Evolutionary conservation across 805 yeast genomes (phyloP), one percentile per base, ranked within the genome.

Genomic region (Wickerhamomyces bovis): DNA sequence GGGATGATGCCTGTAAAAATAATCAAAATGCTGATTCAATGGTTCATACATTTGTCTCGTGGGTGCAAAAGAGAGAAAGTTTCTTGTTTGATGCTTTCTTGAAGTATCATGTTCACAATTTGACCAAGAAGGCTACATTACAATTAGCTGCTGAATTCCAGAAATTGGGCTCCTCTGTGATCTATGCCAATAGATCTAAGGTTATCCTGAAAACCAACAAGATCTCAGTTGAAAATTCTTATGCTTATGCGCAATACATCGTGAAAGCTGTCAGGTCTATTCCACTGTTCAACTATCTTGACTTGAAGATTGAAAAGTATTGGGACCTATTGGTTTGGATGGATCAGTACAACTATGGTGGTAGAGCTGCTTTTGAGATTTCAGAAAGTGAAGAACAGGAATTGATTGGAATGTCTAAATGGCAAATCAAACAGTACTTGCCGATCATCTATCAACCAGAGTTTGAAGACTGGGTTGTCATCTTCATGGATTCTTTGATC

Each of bases 251-350:
- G 16, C 89, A 88, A 54, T 89, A 89, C 60, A 71, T 88, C 39
- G 74, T 86, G 23, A 83, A 85, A 53, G 81, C 95, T 2, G 80
- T 88, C 3, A 72, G 96, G 57, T 73, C 89, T 0, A 85, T 82
- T 55, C 92, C 95, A 0, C 65, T 89, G 53, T 94, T 94, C 68
- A 80, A 83, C 54, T 89, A 81, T 62, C 68, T 94, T 54, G 97
- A 90, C 54, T 66, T 94, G 53, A 67, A 70, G 19, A 83, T 92
- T 38, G 75, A 71, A 12, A 81, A 80, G 57, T 89, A 87, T 60
- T 94, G 99, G 99, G 97, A 94, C 62, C 59, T 84, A n/a, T 68
- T 94, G 52, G 68, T 94, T 2, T 95, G 97, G 98, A 86, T 92
- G 95, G 97, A 94, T 62, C 82, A 84, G 55, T 79, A 78, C 57